These are phyloP conservation scores for Byssoonygena ceratinophila DNA, from an alignment of 2,329 filamentous ascomycete species.

Conservation along the genomic window DNA sequence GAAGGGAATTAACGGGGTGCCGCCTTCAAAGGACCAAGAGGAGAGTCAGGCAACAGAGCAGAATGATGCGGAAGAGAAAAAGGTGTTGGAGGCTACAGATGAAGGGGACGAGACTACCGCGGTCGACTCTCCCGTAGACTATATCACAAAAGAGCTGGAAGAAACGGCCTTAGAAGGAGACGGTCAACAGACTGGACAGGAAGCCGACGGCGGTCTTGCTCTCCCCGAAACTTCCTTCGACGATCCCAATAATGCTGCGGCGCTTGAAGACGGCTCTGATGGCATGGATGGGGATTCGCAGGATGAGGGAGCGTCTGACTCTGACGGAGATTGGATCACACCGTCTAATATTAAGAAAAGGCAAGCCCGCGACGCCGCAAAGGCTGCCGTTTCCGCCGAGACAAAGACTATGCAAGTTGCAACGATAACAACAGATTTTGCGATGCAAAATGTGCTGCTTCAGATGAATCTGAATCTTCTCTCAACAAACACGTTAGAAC, in stretches of 20 bases:
- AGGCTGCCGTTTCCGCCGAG: conserved; percentile 41
- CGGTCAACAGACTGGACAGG: conserved; percentile 7
- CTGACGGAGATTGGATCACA: conserved; percentile 79
- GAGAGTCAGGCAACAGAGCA: conserved; percentile 14
- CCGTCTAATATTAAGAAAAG: conserved; percentile 81
- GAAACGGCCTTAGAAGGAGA: conserved; percentile 23
- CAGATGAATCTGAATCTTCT: conserved; percentile 90
- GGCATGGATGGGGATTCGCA: conserved; percentile 6
- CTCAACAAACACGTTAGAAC: conserved; percentile 59
- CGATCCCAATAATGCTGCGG: background rate
- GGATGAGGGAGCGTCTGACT: conserved; percentile 31
- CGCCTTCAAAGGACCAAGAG: conserved; percentile 35
- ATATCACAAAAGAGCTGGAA: conserved; percentile 24
- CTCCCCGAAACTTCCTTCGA: conserved; percentile 5
- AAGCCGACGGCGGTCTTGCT: conserved; percentile 15
- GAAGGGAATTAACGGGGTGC: conserved; percentile 62
- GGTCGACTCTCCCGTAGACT: conserved; percentile 21
- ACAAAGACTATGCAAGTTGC: conserved; percentile 68
- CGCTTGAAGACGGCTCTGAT: conserved; percentile 11
- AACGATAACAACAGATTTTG: conserved; percentile 89
- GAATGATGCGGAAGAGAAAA: conserved; percentile 22
- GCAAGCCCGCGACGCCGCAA: conserved; percentile 55
- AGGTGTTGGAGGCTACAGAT: conserved; percentile 15
- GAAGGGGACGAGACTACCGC: conserved; percentile 11
- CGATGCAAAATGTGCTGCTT: conserved; percentile 93